Base-by-base conservation (phyloP, 176 grass and related monocot genomes). In the Triticum dicoccoides region DNA sequence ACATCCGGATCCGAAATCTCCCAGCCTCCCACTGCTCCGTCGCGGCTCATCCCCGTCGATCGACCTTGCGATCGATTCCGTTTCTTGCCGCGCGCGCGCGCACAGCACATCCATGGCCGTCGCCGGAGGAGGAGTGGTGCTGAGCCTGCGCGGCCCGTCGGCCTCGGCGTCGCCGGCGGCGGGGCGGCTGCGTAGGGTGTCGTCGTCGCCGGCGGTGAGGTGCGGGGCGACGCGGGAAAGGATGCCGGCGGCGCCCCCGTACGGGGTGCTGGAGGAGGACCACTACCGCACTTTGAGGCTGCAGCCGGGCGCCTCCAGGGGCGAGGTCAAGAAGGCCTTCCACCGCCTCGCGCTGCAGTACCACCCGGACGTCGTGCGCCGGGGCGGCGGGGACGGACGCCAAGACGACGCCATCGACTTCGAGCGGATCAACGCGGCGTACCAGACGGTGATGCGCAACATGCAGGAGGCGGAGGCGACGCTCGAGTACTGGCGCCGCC, bases 291-390 rank as follows among this genome's bases (percentile, higher is more conserved):
- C 82, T 34, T 44, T 92, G 41, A 51, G 83, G 83, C 73, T 92
- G 20, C 42, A 9, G 23, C 90, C 83, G 20, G 90, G 86, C 8
- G 86, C 90, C 2, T 38, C 90, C 27, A 77, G 69, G 42, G 73
- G 73, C 79, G 90, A 92, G 44, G 83, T 92, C 74, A 92, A 89
- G 90, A 88, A 86, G 90, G 90, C 90, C 20, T 92, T 92, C 83
- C 90, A 83, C 54, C 83, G 61, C 54, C 90, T 92, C 65, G 83
- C 86, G 52, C 83, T 92, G 78, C 80, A 88, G 86, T 88, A 88
- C 14, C 86, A 88, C 61, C 86, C 86, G 15, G 86, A 88, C 73
- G 73, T 83, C 49, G 83, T 3, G 51, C 15, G 51, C 5, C 5
- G 51, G 15, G 15, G 51, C 51, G 15, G 51, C 51, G 51, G 51